Evolutionary conservation across 2,329 filamentous ascomycete genomes (phyloP), one percentile per base, ranked within the genome.

Genomic region (Aspergillus felis): DNA sequence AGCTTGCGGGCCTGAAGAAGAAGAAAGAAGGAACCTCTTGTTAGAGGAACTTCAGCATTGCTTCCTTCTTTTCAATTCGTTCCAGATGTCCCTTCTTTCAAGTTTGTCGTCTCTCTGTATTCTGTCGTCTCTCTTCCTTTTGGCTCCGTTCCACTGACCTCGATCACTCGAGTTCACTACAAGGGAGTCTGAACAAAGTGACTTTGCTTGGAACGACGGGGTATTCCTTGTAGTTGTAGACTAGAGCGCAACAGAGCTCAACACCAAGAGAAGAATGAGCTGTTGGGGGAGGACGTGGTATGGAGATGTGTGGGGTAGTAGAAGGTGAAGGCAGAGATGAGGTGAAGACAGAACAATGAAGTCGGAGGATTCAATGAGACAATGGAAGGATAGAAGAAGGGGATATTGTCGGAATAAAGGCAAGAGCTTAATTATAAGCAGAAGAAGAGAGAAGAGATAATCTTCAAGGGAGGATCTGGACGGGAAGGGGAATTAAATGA

Each of bases 401-500:
- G 2, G 12, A 24, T 25, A 22, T 6, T 25, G 44, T 57, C 41
- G 47, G 35, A 53, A 53, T 35, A n/a, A 47, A 29, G 49, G 53
- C 22, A 46, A 20, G 54, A 54, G 32, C 52, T 55, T 47, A 47
- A 47, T 24, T 25, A 47, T 50, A 44, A 54, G 27, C 32, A 55
- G 53, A 57, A 52, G 51, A 55, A 56, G 53, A 35, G 38, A 32
- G 27, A 53, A 50, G 59, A 56, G 51, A 27, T 54, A 50, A 57
- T 58, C 44, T 52, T 50, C 50, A 58, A 61, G 59, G 56, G 53
- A 57, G 57, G 56, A 60, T 55, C 49, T 53, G 56, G 60, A 61
- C 64, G 66, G 68, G 65, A 66, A 69, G 66, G 62, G 64, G 62
- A 66, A 61, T 61, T 63, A 66, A 67, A 66, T 62, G 64, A 63